phyloP scores from a whole-genome alignment of 139 green algal genomes.

The Coccomyxa sp. region DNA sequence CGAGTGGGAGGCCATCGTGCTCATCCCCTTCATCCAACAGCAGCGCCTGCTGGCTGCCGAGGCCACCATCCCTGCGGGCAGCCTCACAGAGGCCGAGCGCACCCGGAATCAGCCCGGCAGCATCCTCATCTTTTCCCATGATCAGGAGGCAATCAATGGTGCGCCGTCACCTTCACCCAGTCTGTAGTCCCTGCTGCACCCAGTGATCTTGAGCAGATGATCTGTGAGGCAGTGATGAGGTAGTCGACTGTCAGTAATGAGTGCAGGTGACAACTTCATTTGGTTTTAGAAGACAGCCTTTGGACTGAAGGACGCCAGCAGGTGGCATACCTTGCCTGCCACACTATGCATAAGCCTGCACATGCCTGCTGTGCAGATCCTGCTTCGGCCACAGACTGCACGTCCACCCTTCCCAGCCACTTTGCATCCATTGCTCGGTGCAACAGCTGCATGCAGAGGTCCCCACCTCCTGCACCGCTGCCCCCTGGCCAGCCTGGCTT shows the following conservation, averaged over 20 bases:
- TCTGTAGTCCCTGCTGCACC: neutral
- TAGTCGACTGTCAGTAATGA: too few relatives aligned
- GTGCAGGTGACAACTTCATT: too few relatives aligned
- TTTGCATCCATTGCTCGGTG: slow-evolving; percentile 32
- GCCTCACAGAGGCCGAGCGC: slow-evolving; percentile 60
- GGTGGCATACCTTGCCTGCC: too few relatives aligned
- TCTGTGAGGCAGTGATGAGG: neutral
- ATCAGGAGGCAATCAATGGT: neutral
- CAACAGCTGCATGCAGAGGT: slow-evolving; percentile 33
- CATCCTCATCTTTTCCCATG: slow-evolving; percentile 66
- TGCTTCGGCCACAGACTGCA: slow-evolving; percentile 58
- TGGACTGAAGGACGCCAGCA: too few relatives aligned
- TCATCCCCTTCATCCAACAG: slow-evolving; percentile 67
- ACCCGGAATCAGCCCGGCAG: slow-evolving; percentile 64
- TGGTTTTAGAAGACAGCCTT: too few relatives aligned
- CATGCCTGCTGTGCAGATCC: too few relatives aligned
- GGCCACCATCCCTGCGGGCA: slow-evolving; percentile 16
- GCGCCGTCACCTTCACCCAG: too few relatives aligned
- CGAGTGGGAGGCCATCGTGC: slow-evolving; percentile 87
- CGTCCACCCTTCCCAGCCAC: slow-evolving; percentile 60
- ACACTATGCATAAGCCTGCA: too few relatives aligned
- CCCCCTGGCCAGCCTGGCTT: slow-evolving; percentile 63
- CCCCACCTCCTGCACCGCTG: slow-evolving; percentile 54
- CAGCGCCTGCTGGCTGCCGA: slow-evolving; percentile 59
- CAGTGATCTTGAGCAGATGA: too few relatives aligned